A percentile compares a stretch with the other conserved stretches of the same genome.
phyloP scores from a whole-genome alignment of 179 eudicot species.

The Camellia oleifera region DNA sequence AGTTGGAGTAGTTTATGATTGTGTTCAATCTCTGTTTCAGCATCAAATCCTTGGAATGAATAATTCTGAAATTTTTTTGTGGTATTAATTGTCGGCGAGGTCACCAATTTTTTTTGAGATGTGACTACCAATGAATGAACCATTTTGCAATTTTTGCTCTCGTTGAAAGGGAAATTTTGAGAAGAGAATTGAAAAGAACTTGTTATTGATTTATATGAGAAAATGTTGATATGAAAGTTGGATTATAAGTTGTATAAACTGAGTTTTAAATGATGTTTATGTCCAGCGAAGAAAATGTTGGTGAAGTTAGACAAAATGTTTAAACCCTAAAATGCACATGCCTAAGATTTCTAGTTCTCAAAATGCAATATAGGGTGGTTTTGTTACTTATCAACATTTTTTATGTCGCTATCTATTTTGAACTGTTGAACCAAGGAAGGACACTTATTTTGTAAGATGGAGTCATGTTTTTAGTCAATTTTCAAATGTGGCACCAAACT shows the following conservation, averaged over 20 bases:
- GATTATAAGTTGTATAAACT: not conserved
- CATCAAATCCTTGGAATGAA: not conserved
- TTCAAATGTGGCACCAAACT: too few species aligned
- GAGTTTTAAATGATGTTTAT: not conserved
- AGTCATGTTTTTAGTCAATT: too few species aligned
- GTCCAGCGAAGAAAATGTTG: not conserved
- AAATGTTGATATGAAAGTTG: not conserved
- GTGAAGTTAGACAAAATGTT: not conserved
- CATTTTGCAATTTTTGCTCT: too few species aligned
- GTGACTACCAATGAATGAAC: not conserved
- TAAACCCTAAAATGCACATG: not conserved
- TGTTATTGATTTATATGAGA: not conserved
- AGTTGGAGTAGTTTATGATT: not conserved
- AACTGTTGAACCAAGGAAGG: too few species aligned
- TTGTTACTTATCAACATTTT: too few species aligned
- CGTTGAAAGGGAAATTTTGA: not conserved
- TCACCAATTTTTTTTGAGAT: not conserved
- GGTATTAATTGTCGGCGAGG: not conserved
- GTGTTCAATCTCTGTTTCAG: not conserved
- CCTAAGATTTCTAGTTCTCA: not conserved
- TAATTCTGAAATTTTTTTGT: not conserved
- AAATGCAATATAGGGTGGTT: too few species aligned
- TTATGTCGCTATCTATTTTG: too few species aligned
- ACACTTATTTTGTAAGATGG: too few species aligned
- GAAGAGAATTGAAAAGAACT: not conserved